phyloP scores from a whole-genome alignment of 2,329 filamentous ascomycete genomes.

The Fusarium bulbicola region DNA sequence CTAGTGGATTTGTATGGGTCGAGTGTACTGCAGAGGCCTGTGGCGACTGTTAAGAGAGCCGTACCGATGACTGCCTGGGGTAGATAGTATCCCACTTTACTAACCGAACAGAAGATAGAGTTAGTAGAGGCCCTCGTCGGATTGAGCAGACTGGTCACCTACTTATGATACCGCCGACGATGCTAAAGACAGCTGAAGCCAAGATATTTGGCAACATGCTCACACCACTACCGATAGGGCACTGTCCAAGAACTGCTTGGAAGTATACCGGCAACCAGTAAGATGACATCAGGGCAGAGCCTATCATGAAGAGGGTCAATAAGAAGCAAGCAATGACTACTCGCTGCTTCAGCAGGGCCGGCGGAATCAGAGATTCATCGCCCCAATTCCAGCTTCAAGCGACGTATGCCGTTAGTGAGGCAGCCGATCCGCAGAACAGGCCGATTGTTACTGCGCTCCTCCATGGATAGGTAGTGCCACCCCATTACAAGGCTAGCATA shows the following conservation, averaged over 20 bases:
- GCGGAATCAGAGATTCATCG: not conserved
- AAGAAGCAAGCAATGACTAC: not conserved
- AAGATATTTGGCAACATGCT: not conserved
- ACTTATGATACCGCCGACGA: not conserved
- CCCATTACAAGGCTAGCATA: not conserved
- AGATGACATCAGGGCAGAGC: not conserved
- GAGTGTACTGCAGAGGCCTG: too few species aligned
- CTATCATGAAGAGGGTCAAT: not conserved
- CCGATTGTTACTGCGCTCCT: not conserved
- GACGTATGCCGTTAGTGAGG: not conserved
- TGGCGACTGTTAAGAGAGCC: too few species aligned
- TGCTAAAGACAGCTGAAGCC: not conserved
- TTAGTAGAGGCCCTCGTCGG: not conserved
- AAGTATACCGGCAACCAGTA: not conserved
- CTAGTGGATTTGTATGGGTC: too few species aligned
- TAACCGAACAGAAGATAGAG: not conserved
- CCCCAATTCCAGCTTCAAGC: not conserved
- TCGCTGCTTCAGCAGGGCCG: not conserved
- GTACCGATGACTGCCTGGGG: not conserved
- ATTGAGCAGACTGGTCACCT: not conserved
- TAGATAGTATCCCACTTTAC: not conserved
- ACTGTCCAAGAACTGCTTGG: not conserved
- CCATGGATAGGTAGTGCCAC: not conserved
- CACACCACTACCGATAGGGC: not conserved
- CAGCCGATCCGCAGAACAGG: not conserved